These are phyloP conservation scores for Lignosus rhinocerotis DNA, from an alignment of 1,284 basidiomycete species.

Conservation along the genomic window DNA sequence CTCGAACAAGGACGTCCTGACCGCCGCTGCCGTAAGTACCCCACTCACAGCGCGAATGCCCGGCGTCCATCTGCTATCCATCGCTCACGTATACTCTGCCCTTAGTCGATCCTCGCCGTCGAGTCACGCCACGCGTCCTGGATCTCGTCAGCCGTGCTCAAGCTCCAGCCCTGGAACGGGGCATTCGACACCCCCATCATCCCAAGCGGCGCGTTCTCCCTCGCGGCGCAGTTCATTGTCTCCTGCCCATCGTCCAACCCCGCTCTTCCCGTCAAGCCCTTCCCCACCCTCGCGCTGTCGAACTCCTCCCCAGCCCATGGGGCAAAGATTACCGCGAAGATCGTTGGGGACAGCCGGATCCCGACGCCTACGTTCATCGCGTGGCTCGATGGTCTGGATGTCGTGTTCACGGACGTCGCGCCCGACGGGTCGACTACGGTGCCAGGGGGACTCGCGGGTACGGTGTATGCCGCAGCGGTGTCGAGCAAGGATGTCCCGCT, in stretches of 20 bases:
- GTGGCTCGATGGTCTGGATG: constrained; percentile 34
- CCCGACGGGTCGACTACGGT: constrained; percentile 34
- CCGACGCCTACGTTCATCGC: constrained; percentile 12
- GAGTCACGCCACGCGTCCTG: constrained; percentile 53
- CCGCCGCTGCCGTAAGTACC: constrained; percentile 17
- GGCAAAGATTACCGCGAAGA: constrained; percentile 29
- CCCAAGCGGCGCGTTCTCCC: constrained; percentile 39
- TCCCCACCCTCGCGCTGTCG: constrained; percentile 35
- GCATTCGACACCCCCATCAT: constrained; percentile 54
- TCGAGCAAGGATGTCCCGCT: constrained; percentile 28
- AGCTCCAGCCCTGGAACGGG: constrained; percentile 52
- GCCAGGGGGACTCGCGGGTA: constrained; percentile 32
- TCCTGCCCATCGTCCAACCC: constrained; percentile 42
- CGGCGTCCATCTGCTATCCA: neutral
- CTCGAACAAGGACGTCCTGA: constrained; percentile 18
- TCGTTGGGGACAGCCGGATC: neutral
- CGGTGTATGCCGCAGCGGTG: constrained; percentile 35
- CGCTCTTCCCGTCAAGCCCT: constrained; percentile 39
- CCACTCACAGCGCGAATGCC: too few species aligned
- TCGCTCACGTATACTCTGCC: neutral
- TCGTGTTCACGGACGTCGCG: constrained; percentile 35
- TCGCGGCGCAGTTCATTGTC: constrained; percentile 16
- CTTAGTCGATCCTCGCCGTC: constrained; percentile 43
- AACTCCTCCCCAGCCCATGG: constrained; percentile 25
- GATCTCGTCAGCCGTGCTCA: constrained; percentile 47